phyloP scores from a whole-genome alignment of 257 asterid genomes.

The Coffea eugenioides region DNA sequence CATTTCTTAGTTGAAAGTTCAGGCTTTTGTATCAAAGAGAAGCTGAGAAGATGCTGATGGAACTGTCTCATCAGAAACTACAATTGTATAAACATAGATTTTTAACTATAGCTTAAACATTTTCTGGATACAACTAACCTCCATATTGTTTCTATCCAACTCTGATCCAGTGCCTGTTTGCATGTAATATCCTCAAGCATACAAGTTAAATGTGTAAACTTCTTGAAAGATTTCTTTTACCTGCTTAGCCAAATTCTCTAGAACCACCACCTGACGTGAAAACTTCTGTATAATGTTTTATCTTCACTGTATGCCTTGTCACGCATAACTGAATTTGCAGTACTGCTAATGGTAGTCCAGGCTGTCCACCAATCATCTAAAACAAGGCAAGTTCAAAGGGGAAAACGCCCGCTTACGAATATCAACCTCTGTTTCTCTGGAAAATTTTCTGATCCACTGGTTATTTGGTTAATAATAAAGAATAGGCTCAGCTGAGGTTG shows the following conservation, averaged over 20 bases:
- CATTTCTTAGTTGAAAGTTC: not conserved
- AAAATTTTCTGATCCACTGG: not conserved
- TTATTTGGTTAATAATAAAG: not conserved
- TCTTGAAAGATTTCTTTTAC: not conserved
- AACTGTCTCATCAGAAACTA: not conserved
- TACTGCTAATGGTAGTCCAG: not conserved
- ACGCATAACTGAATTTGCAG: not conserved
- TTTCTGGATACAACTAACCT: not conserved
- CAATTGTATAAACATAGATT: conserved; percentile 17
- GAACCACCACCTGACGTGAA: not conserved
- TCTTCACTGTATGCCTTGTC: not conserved
- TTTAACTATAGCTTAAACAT: conserved; percentile 4
- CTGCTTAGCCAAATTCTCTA: not conserved
- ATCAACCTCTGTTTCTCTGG: not conserved
- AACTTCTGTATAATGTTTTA: not conserved
- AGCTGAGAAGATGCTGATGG: conserved; percentile 11
- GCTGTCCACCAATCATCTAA: no score
- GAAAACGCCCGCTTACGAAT: not conserved
- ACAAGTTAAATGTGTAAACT: not conserved
- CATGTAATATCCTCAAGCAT: not conserved
- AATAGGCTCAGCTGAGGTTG: conserved; percentile 5
- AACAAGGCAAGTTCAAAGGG: not conserved
- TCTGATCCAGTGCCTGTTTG: not conserved
- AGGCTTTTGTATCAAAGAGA: conserved; percentile 14
- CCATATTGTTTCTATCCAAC: not conserved